A percentile compares a stretch with the other conserved stretches of the same genome.
Conservation (phyloP, 371 early-diverging fungal genomes). For the Caulochytrium protostelioides region DNA sequence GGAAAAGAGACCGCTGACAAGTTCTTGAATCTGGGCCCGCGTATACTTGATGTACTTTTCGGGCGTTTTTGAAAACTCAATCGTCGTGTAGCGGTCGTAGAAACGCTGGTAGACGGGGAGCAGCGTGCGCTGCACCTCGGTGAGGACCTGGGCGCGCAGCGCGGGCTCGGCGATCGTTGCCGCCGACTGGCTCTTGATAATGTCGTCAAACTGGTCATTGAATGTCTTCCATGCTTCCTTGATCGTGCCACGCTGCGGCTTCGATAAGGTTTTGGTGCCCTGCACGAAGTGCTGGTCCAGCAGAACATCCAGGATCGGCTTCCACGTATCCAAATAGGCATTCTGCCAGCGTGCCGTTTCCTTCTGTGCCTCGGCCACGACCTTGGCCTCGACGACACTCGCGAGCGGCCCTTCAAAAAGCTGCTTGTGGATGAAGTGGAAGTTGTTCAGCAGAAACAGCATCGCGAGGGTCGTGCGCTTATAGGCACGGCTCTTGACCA, state of each 20-base stretch:
- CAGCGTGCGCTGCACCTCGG: slow-evolving; percentile 46
- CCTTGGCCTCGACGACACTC: slow-evolving; percentile 23
- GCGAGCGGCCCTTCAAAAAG: slow-evolving; percentile 17
- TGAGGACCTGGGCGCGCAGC: slow-evolving; percentile 41
- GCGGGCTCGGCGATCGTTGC: slow-evolving; percentile 67
- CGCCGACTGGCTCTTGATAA: slow-evolving; percentile 41
- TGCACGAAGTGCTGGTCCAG: slow-evolving; percentile 52
- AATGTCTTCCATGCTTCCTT: slow-evolving; percentile 41
- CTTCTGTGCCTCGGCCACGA: slow-evolving; percentile 36
- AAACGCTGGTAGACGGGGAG: slow-evolving; percentile 60
- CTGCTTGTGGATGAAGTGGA: slow-evolving; percentile 44
- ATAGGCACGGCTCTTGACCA: slow-evolving; percentile 47
- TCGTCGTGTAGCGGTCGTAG: slow-evolving; percentile 31
- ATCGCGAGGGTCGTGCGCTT: slow-evolving; percentile 46
- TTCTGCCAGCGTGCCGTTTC: slow-evolving; percentile 33
- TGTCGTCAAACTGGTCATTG: slow-evolving; percentile 59
- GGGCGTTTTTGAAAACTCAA: slow-evolving; percentile 53
- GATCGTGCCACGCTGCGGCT: slow-evolving; percentile 39
- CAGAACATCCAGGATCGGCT: slow-evolving; percentile 40
- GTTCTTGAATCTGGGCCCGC: too few species aligned
- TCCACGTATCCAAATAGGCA: slow-evolving; percentile 46
- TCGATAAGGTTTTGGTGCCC: slow-evolving; percentile 37
- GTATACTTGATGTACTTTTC: slow-evolving; percentile 63
- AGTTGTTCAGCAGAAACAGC: slow-evolving; percentile 63
- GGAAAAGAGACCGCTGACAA: too few species aligned